These are phyloP conservation scores for Eutrema heterophyllum DNA, from an alignment of 345 rosid species.

Conservation along the genomic window DNA sequence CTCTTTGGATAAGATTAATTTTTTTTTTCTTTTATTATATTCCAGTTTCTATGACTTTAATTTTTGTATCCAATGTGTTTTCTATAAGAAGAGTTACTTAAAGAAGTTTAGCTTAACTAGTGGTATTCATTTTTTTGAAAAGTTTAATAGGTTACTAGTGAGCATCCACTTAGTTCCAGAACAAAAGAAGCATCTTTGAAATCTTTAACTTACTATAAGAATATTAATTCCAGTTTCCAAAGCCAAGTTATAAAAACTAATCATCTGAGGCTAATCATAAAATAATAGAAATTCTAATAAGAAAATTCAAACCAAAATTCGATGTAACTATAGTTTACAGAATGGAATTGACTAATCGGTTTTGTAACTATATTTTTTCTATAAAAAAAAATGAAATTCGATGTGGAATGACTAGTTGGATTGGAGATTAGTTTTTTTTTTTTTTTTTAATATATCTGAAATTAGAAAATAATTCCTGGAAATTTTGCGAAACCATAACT, in stretches of 20 bases:
- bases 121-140: background rate
- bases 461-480: background rate
- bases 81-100: background rate
- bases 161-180: background rate
- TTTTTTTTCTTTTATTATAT: background rate
- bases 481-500: background rate
- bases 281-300: background rate
- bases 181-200: background rate
- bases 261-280: background rate
- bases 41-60: background rate
- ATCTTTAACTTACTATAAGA: background rate
- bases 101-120: background rate
- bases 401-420: too few species aligned
- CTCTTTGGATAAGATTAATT: constrained; percentile 25
- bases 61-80: too few species aligned
- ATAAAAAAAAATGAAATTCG: too few species aligned
- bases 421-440: background rate
- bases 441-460: background rate
- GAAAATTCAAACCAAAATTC: background rate
- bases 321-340: too few species aligned
- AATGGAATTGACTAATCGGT: background rate
- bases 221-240: too few species aligned
- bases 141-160: background rate
- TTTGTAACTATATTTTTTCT: too few species aligned
- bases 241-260: background rate